Percentiles rank a stretch among this genome's conserved stretches.
phyloP scores from a whole-genome alignment of 2,329 filamentous ascomycete genomes.

The Alternaria ventricosa region DNA sequence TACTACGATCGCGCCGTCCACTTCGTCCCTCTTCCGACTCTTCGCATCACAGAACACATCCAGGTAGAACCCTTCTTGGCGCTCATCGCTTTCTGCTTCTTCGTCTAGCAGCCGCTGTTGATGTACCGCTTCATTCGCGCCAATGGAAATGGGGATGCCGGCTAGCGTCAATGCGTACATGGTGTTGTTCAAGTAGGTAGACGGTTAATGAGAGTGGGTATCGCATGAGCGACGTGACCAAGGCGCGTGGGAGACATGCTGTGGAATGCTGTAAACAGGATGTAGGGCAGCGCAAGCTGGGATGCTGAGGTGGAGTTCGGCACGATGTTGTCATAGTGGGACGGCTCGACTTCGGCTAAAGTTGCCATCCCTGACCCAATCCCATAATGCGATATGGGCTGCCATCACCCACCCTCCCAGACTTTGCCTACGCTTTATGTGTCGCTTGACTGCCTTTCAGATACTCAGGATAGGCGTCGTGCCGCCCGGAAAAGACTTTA shows the following conservation, averaged over 20 bases:
- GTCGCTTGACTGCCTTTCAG: not conserved
- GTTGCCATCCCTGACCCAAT: not conserved
- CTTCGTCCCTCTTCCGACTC: constrained; percentile 46
- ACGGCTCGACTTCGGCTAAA: constrained; percentile 15
- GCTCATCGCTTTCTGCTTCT: constrained; percentile 55
- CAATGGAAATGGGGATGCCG: constrained; percentile 56
- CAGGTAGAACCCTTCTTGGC: constrained; percentile 59
- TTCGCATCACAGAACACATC: constrained; percentile 54
- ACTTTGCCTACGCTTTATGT: not conserved
- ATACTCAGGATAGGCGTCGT: not conserved
- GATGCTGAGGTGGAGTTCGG: constrained; percentile 18
- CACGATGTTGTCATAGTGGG: constrained; percentile 35
- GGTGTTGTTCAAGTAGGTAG: not conserved
- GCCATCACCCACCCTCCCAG: not conserved
- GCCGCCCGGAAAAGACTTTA: not conserved
- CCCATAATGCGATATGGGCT: not conserved
- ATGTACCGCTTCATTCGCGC: constrained; percentile 58
- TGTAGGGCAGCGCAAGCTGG: constrained; percentile 11
- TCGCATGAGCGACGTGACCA: not conserved
- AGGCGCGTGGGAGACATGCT: constrained; percentile 8
- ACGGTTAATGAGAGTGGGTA: not conserved
- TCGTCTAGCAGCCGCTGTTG: constrained; percentile 57
- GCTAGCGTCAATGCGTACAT: constrained; percentile 47
- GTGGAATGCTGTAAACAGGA: constrained; percentile 14
- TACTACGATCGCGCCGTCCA: constrained; percentile 54